Evolutionary conservation across 208 protist genomes (phyloP).

Genomic region (Crithidia fasciculata): DNA sequence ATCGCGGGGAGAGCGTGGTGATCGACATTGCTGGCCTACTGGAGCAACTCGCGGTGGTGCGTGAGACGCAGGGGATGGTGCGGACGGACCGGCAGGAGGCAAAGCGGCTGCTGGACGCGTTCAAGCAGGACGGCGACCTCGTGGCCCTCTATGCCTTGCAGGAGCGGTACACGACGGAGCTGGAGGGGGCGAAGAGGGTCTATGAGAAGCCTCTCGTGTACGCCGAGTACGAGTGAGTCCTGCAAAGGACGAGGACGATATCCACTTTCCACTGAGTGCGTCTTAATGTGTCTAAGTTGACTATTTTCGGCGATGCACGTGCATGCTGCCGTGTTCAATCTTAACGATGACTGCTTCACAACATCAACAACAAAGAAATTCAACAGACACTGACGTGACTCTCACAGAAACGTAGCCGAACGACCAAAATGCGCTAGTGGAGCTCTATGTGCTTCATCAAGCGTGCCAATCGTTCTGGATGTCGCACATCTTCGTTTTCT

Average conservation of each 20-base stretch:
- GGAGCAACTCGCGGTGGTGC: constrained; percentile 54
- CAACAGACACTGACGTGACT: too few relatives aligned
- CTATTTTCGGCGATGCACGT: too few relatives aligned
- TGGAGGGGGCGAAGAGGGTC: constrained; percentile 47
- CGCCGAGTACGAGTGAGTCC: constrained; percentile 11
- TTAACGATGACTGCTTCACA: too few relatives aligned
- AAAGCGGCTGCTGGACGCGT: constrained; percentile 40
- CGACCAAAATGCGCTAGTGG: too few relatives aligned
- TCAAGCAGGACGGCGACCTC: constrained; percentile 60
- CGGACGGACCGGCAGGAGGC: constrained; percentile 53
- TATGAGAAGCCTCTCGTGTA: constrained; percentile 35
- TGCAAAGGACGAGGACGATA: neutral
- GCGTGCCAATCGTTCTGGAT: too few relatives aligned
- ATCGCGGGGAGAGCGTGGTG: constrained; percentile 45
- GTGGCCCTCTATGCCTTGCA: constrained; percentile 45
- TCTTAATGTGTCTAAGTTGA: neutral
- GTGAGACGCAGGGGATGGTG: constrained; percentile 43
- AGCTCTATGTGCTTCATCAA: too few relatives aligned
- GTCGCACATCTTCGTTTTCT: neutral
- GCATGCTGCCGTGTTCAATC: too few relatives aligned
- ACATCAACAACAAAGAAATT: too few relatives aligned
- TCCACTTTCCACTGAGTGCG: too few relatives aligned
- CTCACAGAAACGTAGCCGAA: too few relatives aligned
- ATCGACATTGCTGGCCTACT: constrained; percentile 57
- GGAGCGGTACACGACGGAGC: constrained; percentile 41